Percentiles rank a stretch among this genome's conserved stretches.
phyloP scores from a whole-genome alignment of 495 filamentous ascomycete species.

The Penicillium salamii region DNA sequence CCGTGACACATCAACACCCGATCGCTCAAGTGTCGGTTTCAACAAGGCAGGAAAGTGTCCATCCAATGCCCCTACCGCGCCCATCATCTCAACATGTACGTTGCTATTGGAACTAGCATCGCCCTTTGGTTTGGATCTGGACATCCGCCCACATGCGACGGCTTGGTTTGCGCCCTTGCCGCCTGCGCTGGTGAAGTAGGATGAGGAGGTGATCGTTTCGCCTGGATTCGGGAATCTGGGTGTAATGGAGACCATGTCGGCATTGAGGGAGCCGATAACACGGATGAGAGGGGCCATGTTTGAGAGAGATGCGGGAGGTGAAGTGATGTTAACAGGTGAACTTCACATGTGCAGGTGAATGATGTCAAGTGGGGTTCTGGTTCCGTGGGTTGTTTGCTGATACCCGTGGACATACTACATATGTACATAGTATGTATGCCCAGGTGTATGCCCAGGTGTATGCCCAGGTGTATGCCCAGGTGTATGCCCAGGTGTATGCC shows the following conservation, averaged over 20 bases:
- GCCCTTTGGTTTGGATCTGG: conserved; percentile 38
- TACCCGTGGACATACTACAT: no score
- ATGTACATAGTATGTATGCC: no score
- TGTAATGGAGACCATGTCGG: conserved; percentile 84
- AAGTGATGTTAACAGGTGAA: background rate
- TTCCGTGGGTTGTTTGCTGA: no score
- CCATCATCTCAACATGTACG: conserved; percentile 74
- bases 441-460: no score
- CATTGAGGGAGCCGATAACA: conserved; percentile 90
- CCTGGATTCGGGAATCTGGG: conserved; percentile 77
- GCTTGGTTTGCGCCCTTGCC: conserved; percentile 98
- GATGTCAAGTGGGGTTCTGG: no score
- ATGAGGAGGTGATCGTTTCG: conserved; percentile 80
- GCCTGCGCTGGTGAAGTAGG: conserved; percentile 76
- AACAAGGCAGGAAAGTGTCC: conserved; percentile 40
- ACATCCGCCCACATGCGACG: conserved; percentile 69
- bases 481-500: no score
- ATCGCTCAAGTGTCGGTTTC: conserved; percentile 45
- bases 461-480: no score
- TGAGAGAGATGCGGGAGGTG: background rate
- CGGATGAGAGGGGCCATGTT: conserved; percentile 58
- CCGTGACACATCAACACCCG: conserved; percentile 61
- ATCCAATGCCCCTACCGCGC: conserved; percentile 67
- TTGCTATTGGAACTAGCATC: conserved; percentile 30
- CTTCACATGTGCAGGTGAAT: no score